Conservation (phyloP, 257 asterid genomes). For the Hygrophila difformis region DNA sequence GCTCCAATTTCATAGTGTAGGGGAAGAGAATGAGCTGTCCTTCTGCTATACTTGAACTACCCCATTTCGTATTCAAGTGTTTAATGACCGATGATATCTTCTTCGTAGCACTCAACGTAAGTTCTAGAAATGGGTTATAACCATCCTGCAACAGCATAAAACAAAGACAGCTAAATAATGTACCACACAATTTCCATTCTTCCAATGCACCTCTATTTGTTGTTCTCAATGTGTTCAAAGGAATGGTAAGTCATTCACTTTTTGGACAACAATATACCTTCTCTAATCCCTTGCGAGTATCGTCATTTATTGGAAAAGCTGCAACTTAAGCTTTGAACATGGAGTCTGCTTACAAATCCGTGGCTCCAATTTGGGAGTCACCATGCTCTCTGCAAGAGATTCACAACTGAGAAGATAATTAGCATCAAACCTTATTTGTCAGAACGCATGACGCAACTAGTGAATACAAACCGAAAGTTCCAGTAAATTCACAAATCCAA, state of each 20-base stretch:
- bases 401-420: too few relatives aligned
- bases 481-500: too few relatives aligned
- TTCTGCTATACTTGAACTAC: conserved; percentile 27
- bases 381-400: conserved; percentile 22
- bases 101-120: conserved; percentile 58
- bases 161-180: background rate
- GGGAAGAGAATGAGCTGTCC: conserved; percentile 77
- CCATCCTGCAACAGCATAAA: conserved; percentile 47
- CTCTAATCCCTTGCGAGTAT: conserved; percentile 50
- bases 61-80: conserved; percentile 80
- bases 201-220: background rate
- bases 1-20: conserved; percentile 35
- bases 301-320: conserved; percentile 70
- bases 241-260: background rate
- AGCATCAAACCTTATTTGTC: too few relatives aligned
- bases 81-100: conserved; percentile 75
- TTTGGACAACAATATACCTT: conserved; percentile 34
- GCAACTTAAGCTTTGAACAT: conserved; percentile 68
- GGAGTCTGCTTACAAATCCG: conserved; percentile 26
- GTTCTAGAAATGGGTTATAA: conserved; percentile 82
- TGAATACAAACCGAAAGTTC: too few relatives aligned
- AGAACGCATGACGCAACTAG: too few relatives aligned
- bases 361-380: conserved; percentile 20
- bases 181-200: background rate
- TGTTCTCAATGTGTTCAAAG: background rate